Conservation (phyloP, 352 stramenopile species). For the Pythium guiyangense region DNA sequence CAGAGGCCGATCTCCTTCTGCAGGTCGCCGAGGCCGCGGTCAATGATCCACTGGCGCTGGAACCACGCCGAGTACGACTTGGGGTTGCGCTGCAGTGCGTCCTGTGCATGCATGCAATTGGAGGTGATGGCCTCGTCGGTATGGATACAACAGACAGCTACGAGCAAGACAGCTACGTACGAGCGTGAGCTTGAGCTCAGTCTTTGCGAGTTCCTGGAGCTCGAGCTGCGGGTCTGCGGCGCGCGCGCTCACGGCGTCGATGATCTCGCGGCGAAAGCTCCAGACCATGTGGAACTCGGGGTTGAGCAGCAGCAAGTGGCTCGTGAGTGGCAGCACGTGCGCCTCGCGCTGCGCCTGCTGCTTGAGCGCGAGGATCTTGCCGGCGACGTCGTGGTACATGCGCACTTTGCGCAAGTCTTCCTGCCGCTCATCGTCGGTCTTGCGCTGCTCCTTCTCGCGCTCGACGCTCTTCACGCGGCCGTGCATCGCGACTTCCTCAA, state of each 20-base stretch:
- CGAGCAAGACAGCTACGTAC: conserved; percentile 17
- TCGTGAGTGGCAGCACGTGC: conserved; percentile 76
- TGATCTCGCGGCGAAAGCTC: conserved; percentile 93
- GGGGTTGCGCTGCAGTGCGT: conserved; percentile 93
- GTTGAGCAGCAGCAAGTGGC: conserved; percentile 94
- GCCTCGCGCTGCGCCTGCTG: conserved; percentile 40
- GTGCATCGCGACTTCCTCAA: conserved; percentile 59
- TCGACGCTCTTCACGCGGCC: conserved; percentile 73
- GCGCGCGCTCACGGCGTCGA: conserved; percentile 45
- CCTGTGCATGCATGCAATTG: conserved; percentile 26
- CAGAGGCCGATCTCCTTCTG: conserved; percentile 74
- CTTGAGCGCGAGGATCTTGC: conserved; percentile 66
- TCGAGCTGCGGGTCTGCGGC: conserved; percentile 18
- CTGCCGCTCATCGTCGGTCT: conserved; percentile 54
- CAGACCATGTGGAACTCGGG: conserved; percentile 97
- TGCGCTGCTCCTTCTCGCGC: conserved; percentile 63
- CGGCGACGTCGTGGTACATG: conserved; percentile 75
- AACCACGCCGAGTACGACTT: conserved; percentile 96
- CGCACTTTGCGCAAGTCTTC: conserved; percentile 61
- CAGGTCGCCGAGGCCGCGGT: conserved; percentile 59
- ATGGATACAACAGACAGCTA: neutral
- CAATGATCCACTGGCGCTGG: conserved; percentile 83
- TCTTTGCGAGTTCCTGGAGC: conserved; percentile 59
- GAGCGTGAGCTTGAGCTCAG: conserved; percentile 87
- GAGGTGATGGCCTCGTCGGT: neutral